Conservation (phyloP, 768 basidiomycete genomes). For the Strobilomyces dryophilus region DNA sequence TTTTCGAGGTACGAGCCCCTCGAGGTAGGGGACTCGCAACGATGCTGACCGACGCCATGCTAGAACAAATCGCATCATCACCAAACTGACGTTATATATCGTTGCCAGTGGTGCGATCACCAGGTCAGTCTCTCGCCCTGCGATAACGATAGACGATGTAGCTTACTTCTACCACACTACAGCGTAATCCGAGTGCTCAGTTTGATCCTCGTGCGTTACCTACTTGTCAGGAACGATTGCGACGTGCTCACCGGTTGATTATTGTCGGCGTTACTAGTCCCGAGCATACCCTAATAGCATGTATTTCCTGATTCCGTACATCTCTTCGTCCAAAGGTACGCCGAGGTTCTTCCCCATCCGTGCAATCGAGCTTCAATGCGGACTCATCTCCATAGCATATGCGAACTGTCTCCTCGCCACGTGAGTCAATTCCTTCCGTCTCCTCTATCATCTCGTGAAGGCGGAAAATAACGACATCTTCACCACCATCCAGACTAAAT, state of each 20-base stretch:
- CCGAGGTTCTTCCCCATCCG: not conserved
- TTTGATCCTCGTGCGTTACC: not conserved
- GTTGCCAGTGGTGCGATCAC: slow-evolving; percentile 1
- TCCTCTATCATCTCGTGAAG: no score
- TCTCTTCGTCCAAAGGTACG: slow-evolving; percentile 3
- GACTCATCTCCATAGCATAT: not conserved
- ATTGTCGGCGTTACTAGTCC: not conserved
- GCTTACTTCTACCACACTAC: not conserved
- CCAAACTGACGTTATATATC: not conserved
- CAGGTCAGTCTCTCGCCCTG: not conserved
- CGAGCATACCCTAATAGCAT: not conserved
- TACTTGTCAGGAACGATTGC: no score
- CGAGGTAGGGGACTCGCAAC: not conserved
- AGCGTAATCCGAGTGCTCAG: not conserved
- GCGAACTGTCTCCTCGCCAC: not conserved
- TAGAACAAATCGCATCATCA: not conserved
- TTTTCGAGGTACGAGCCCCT: not conserved
- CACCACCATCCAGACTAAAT: no score
- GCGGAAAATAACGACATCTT: no score
- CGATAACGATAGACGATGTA: not conserved
- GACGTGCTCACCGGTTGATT: not conserved
- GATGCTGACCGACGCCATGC: not conserved
- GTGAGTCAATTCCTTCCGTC: not conserved
- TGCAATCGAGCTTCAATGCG: not conserved
- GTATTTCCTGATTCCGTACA: slow-evolving; percentile 3